These are phyloP conservation scores for Lobulomyces angularis DNA, from an alignment of 192 early-diverging fungal species.

Conservation along the genomic window DNA sequence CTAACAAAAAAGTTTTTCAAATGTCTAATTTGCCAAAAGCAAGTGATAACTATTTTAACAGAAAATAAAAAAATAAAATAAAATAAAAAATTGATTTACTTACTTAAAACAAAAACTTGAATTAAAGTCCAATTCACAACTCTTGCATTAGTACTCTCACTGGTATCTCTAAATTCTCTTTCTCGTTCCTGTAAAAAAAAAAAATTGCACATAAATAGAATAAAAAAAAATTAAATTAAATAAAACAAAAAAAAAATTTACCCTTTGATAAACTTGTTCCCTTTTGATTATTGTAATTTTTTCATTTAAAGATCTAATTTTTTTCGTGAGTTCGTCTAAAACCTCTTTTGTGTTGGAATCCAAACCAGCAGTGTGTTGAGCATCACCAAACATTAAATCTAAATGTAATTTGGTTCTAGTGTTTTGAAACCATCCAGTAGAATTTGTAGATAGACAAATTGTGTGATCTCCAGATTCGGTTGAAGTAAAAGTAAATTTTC, in stretches of 20 bases:
- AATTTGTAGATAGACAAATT: constrained; percentile 64
- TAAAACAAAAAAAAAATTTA: constrained; percentile 24
- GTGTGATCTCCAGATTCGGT: constrained; percentile 78
- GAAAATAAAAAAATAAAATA: background rate
- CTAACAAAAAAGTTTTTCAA: constrained; percentile 9
- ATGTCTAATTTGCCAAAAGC: constrained; percentile 10
- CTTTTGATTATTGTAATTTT: constrained; percentile 68
- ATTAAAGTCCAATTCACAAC: constrained; percentile 78
- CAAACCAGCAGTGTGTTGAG: constrained; percentile 32
- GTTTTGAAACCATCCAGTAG: constrained; percentile 64
- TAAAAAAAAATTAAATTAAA: background rate
- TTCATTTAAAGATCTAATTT: constrained; percentile 69
- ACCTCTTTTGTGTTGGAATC: constrained; percentile 26
- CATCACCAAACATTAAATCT: constrained; percentile 58
- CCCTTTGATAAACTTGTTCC: constrained; percentile 82
- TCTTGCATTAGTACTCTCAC: constrained; percentile 70
- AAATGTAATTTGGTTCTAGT: constrained; percentile 40
- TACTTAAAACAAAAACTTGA: constrained; percentile 67
- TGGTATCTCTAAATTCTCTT: constrained; percentile 76
- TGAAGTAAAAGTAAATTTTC: constrained; percentile 85
- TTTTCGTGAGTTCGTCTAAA: constrained; percentile 43
- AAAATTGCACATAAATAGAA: constrained; percentile 7
- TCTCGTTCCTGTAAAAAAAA: constrained; percentile 59
- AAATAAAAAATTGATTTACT: constrained; percentile 1
- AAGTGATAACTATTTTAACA: constrained; percentile 1